phyloP scores from a whole-genome alignment of 1,139 yeast genomes.

The Lodderomyces metapsilosis region DNA sequence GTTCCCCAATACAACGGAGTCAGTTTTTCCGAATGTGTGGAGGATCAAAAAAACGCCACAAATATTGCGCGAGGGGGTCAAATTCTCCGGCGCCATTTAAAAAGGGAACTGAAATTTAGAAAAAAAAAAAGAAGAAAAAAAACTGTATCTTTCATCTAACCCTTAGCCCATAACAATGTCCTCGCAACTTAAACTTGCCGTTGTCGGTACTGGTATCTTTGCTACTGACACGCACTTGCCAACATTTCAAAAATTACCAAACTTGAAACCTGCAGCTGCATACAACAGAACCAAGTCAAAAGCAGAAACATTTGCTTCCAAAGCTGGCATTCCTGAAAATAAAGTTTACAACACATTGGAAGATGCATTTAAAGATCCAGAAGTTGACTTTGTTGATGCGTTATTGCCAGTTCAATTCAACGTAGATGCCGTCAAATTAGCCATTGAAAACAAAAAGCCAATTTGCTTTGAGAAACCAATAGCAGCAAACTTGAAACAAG shows the following conservation, averaged over 20 bases:
- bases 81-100: slow-evolving; percentile 2
- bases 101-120: not conserved
- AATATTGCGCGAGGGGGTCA: not conserved
- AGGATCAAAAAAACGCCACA: not conserved
- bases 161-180: slow-evolving; percentile 9
- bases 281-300: slow-evolving; percentile 80
- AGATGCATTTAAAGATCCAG: slow-evolving; percentile 57
- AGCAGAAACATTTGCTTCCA: slow-evolving; percentile 75
- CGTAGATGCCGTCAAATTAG: slow-evolving; percentile 61
- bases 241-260: slow-evolving; percentile 47
- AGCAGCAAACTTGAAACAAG: slow-evolving; percentile 80
- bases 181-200: slow-evolving; percentile 55
- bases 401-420: slow-evolving; percentile 84
- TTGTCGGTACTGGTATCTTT: slow-evolving; percentile 90
- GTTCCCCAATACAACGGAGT: not conserved
- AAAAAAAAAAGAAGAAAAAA: not conserved
- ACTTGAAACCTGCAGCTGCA: slow-evolving; percentile 50
- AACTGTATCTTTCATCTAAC: not conserved
- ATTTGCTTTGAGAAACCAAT: slow-evolving; percentile 85
- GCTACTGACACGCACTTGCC: slow-evolving; percentile 86
- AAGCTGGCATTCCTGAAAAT: slow-evolving; percentile 48
- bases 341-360: slow-evolving; percentile 68
- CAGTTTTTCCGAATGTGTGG: not conserved
- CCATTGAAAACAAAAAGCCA: slow-evolving; percentile 72
- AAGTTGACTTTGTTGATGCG: slow-evolving; percentile 76